Evolutionary conservation across 2,329 filamentous ascomycete genomes (phyloP).

Genomic region (Phaeosphaeria sp.): DNA sequence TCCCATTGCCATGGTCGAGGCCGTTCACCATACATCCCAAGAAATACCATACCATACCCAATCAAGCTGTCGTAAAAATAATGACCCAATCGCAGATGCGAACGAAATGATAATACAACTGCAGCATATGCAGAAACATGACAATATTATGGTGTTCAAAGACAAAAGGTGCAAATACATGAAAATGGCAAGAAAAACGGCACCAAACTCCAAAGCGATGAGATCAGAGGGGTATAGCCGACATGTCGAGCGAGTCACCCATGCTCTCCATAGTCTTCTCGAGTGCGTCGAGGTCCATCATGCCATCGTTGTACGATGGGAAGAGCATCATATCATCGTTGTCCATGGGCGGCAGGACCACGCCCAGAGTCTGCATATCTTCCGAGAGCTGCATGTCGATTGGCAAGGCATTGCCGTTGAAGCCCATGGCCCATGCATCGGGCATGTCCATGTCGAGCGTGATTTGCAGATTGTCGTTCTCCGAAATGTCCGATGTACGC

Average conservation of each 20-base stretch:
- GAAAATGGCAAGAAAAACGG: background rate
- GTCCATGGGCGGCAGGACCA: constrained; percentile 41
- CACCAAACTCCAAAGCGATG: background rate
- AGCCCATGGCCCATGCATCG: constrained; percentile 37
- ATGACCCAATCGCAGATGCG: background rate
- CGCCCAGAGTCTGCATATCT: constrained; percentile 39
- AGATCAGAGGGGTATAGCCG: constrained; percentile 11
- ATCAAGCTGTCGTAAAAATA: background rate
- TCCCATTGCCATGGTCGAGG: background rate
- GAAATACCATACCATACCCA: background rate
- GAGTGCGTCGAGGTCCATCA: constrained; percentile 44
- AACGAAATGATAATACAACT: constrained; percentile 1
- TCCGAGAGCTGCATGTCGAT: constrained; percentile 41
- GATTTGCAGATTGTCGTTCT: constrained; percentile 51
- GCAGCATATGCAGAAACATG: background rate
- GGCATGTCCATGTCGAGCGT: constrained; percentile 46
- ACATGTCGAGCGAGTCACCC: constrained; percentile 24
- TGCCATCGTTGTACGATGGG: constrained; percentile 28
- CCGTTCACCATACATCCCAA: background rate
- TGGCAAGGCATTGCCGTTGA: constrained; percentile 36
- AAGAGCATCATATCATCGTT: constrained; percentile 46
- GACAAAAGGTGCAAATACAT: constrained; percentile 1
- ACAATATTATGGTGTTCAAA: background rate
- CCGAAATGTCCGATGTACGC: constrained; percentile 51
- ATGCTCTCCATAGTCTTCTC: constrained; percentile 43